Percentiles rank a stretch among this genome's conserved stretches.
phyloP scores from a whole-genome alignment of 257 asterid genomes.

The Nicotiana benthamiana region DNA sequence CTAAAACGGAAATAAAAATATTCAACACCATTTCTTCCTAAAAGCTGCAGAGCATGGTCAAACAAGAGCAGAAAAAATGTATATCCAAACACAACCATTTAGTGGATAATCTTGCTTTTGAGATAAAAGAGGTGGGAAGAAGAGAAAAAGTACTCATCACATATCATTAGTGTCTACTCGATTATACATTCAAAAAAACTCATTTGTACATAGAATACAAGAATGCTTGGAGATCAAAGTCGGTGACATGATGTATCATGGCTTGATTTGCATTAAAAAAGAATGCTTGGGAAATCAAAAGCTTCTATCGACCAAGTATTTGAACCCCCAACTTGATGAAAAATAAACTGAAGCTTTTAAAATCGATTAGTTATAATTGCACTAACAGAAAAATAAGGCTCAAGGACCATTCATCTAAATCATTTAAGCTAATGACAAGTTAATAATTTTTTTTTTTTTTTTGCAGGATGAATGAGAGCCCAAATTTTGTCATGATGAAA shows the following conservation, averaged over 20 bases:
- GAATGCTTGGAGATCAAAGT: background rate
- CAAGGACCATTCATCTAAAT: background rate
- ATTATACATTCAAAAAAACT: background rate
- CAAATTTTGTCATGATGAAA: background rate
- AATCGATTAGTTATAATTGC: background rate
- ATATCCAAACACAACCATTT: too few relatives aligned
- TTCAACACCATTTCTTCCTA: too few relatives aligned
- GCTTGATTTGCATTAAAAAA: background rate
- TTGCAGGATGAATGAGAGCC: background rate
- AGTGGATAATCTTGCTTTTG: too few relatives aligned
- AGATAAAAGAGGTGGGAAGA: too few relatives aligned
- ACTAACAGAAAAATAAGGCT: background rate
- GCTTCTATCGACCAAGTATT: too few relatives aligned
- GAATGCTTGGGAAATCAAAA: background rate
- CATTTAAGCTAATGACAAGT: background rate
- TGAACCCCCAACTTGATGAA: background rate
- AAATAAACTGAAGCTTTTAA: background rate
- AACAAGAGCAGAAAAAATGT: too few relatives aligned
- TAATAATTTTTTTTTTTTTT: background rate
- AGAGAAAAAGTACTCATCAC: background rate
- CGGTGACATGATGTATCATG: background rate
- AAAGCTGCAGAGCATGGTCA: too few relatives aligned
- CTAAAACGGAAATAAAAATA: too few relatives aligned
- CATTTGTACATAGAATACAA: background rate
- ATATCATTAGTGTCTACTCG: background rate